Base-by-base conservation (phyloP, 2,329 filamentous ascomycete species). In the Zalaria sp. region DNA sequence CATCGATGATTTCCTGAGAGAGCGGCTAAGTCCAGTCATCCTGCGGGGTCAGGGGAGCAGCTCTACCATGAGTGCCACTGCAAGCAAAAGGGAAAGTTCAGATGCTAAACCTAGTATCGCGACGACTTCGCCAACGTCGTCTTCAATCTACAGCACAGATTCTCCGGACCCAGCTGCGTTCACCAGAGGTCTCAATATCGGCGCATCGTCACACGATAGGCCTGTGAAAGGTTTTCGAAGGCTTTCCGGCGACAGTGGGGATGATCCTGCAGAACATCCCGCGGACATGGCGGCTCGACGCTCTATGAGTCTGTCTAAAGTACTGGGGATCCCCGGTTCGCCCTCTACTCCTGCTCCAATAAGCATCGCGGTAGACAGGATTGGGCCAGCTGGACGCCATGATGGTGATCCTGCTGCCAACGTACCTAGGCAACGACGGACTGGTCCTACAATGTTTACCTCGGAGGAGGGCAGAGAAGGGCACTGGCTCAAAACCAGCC, bases 1-100 rank as follows among this genome's bases (percentile, higher is more conserved):
- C 5, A 54, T 68, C 50, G 65, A 68, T 38, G 60, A 67, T 26
- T 69, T 67, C 42, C 56, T 67, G 32, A 54, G 58, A n/a, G 63
- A 66, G 26, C 57, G 64, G 34, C 57, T 68, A 9, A 57, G 55
- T 25, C 67, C 67, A 6, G 60, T 63, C 9, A 55, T 66, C 11
- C 54, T 70, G 36, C 60, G 67, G 28, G 67, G 67, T 9, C 62
- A 59, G 4, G 64, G 63, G 37, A 61, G 57, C 45, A 62, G 59
- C n/a, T 32, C 29, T n/a, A 32, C 7, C n/a, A n/a, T 32, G 7
- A n/a, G 29, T 32, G 29, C 29, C n/a, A 7, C 29, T 7, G n/a
- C 29, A 7, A n/a, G 29, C 29, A 32, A 32, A 7, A n/a, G 29
- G n/a, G 29, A n/a, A 32, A 32, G 7, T n/a, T 7, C 7, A 7